Evolutionary conservation across 2,329 filamentous ascomycete genomes (phyloP).

Genomic region (Verticillium zaregamsianum): DNA sequence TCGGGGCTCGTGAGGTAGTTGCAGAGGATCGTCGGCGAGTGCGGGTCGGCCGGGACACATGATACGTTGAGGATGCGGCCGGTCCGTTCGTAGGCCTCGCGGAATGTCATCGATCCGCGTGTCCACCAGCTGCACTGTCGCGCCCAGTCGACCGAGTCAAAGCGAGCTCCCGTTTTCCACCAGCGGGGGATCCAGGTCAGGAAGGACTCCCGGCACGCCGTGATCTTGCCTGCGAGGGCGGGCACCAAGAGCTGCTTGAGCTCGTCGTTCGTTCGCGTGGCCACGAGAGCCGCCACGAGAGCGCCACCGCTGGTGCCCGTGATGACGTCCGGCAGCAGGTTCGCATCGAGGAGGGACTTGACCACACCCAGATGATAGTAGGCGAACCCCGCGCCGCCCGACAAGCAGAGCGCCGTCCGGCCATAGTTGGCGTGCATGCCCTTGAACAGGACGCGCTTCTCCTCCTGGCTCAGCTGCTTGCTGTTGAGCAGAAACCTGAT

Average conservation of each 20-base stretch:
- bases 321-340: slow-evolving; percentile 85
- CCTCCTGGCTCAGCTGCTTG: slow-evolving; percentile 61
- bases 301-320: slow-evolving; percentile 95
- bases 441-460: slow-evolving; percentile 81
- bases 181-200: slow-evolving; percentile 75
- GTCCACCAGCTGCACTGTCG: slow-evolving; percentile 84
- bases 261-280: slow-evolving; percentile 88
- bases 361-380: slow-evolving; percentile 96
- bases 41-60: slow-evolving; percentile 92
- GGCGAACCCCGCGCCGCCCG: slow-evolving; percentile 88
- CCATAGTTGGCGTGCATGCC: slow-evolving; percentile 88
- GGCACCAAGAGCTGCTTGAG: slow-evolving; percentile 81
- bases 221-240: slow-evolving; percentile 79
- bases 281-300: slow-evolving; percentile 79
- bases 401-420: slow-evolving; percentile 86
- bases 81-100: slow-evolving; percentile 89
- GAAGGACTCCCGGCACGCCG: slow-evolving; percentile 75
- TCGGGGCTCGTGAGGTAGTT: slow-evolving; percentile 95
- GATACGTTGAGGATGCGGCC: slow-evolving; percentile 93
- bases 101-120: slow-evolving; percentile 86
- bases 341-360: slow-evolving; percentile 81
- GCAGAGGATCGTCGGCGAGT: slow-evolving; percentile 85
- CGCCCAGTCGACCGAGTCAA: slow-evolving; percentile 93
- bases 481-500: slow-evolving; percentile 67
- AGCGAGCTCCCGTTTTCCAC: slow-evolving; percentile 90